phyloP scores from a whole-genome alignment of 352 stramenopile species.

The Pythium pectinolyticum region DNA sequence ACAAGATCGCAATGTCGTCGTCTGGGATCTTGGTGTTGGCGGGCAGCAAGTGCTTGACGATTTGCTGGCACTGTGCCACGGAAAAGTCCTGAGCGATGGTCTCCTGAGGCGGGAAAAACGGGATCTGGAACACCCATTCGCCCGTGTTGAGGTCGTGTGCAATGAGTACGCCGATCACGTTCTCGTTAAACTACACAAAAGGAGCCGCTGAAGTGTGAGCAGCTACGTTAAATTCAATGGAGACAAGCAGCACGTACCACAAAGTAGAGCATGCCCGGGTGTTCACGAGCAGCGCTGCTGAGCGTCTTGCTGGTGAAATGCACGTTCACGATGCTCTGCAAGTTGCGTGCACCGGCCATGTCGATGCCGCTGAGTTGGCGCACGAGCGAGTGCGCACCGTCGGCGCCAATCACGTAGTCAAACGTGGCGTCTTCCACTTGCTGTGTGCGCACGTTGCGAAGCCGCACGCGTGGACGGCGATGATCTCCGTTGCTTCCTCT shows the following conservation, averaged over 20 bases:
- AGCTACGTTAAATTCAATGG: neutral
- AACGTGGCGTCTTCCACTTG: conserved; percentile 43
- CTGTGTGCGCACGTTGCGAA: conserved; percentile 39
- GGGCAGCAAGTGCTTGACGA: conserved; percentile 55
- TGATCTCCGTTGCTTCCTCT: too few relatives aligned
- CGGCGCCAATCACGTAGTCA: conserved; percentile 88
- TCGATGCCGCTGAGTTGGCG: conserved; percentile 67
- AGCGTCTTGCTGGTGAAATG: conserved; percentile 89
- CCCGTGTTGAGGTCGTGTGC: conserved; percentile 88
- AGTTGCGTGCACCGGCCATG: conserved; percentile 65
- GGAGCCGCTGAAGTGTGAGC: neutral
- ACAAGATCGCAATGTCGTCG: conserved; percentile 80
- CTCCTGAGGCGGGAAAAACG: conserved; percentile 89
- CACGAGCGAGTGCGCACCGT: conserved; percentile 89
- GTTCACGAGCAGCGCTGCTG: conserved; percentile 49
- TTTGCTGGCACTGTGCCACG: conserved; percentile 46
- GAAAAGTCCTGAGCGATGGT: conserved; percentile 67
- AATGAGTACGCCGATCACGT: conserved; percentile 91
- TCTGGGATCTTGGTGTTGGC: conserved; percentile 12
- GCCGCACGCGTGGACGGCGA: conserved; percentile 33
- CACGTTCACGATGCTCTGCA: conserved; percentile 94
- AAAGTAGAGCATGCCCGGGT: conserved; percentile 94
- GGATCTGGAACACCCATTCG: conserved; percentile 93
- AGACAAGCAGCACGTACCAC: conserved; percentile 44
- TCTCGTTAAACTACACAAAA: conserved; percentile 60